A percentile compares a stretch with the other conserved stretches of the same genome.
These are phyloP conservation scores for Tripterygium wilfordii DNA, from an alignment of 177 flowering plant genomes.

Conservation along the genomic window DNA sequence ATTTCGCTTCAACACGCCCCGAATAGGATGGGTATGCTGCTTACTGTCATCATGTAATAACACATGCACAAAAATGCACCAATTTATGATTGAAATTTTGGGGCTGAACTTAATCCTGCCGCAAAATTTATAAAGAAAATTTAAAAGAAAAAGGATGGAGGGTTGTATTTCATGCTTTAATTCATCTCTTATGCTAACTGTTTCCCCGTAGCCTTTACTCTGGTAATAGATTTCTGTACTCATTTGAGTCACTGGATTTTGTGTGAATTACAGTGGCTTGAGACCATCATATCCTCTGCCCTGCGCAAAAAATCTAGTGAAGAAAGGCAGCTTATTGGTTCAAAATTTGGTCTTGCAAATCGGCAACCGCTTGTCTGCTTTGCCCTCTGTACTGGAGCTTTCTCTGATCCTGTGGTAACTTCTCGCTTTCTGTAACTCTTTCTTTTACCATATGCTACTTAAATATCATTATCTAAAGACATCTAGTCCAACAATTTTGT, in stretches of 20 bases:
- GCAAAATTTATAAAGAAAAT: too few relatives aligned
- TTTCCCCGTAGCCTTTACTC: too few relatives aligned
- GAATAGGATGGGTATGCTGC: conserved; percentile 55
- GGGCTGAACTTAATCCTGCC: too few relatives aligned
- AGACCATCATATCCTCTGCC: conserved; percentile 68
- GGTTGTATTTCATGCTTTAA: too few relatives aligned
- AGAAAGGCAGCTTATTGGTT: conserved; percentile 45
- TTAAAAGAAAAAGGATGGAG: too few relatives aligned
- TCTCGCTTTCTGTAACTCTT: neutral
- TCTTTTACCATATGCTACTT: too few relatives aligned
- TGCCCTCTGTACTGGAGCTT: conserved; percentile 78
- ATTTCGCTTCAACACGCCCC: conserved; percentile 59
- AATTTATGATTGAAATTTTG: neutral
- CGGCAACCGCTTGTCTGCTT: conserved; percentile 60
- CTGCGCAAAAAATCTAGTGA: conserved; percentile 69
- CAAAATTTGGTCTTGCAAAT: conserved; percentile 47
- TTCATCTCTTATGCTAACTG: too few relatives aligned
- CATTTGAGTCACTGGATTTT: neutral
- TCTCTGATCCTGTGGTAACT: conserved; percentile 82
- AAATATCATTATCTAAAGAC: too few relatives aligned
- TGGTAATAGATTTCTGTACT: neutral
- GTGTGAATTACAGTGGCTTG: conserved; percentile 60
- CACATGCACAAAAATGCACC: neutral
- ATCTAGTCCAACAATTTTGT: too few relatives aligned
- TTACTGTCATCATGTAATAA: neutral